phyloP scores from a whole-genome alignment of 2,329 filamentous ascomycete species.

The Pseudophaeomoniella oleicola region DNA sequence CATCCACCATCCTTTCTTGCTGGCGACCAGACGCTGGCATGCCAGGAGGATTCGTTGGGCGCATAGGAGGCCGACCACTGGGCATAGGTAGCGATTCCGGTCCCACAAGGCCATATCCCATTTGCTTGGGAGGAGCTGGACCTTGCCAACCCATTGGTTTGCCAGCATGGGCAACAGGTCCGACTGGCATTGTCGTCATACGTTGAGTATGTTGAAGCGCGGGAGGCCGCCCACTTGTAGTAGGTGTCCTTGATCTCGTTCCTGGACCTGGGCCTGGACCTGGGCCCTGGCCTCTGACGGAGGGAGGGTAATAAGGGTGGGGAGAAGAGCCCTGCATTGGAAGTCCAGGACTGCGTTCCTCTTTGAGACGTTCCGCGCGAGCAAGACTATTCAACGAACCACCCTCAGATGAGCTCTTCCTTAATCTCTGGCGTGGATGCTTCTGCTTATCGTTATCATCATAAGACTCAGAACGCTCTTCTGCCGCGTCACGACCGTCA shows the following conservation, averaged over 20 bases:
- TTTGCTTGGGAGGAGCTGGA: not conserved
- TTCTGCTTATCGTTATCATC: slow-evolving; percentile 23
- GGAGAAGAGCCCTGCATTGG: not conserved
- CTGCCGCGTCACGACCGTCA: slow-evolving; percentile 9
- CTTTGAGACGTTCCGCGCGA: slow-evolving; percentile 8
- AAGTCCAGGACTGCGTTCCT: not conserved
- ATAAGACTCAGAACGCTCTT: slow-evolving; percentile 27
- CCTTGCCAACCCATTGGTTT: not conserved
- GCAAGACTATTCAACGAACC: slow-evolving; percentile 30
- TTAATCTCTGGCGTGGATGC: slow-evolving; percentile 23
- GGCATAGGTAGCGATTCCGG: not conserved
- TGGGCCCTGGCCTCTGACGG: too few relatives aligned
- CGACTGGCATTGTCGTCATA: not conserved
- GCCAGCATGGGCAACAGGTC: not conserved
- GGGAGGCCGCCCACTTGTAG: not conserved
- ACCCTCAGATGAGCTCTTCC: slow-evolving; percentile 36
- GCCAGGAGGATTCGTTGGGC: not conserved
- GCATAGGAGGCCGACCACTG: not conserved
- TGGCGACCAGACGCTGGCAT: not conserved
- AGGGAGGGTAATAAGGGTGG: not conserved
- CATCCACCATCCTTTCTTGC: not conserved
- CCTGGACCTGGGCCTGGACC: not conserved
- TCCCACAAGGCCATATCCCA: not conserved
- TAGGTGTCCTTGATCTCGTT: not conserved
- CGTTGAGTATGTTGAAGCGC: not conserved